A percentile compares a stretch with the other conserved stretches of the same genome.
phyloP scores from a whole-genome alignment of 73 alveolate genomes.

The Tetrahymena thermophila region DNA sequence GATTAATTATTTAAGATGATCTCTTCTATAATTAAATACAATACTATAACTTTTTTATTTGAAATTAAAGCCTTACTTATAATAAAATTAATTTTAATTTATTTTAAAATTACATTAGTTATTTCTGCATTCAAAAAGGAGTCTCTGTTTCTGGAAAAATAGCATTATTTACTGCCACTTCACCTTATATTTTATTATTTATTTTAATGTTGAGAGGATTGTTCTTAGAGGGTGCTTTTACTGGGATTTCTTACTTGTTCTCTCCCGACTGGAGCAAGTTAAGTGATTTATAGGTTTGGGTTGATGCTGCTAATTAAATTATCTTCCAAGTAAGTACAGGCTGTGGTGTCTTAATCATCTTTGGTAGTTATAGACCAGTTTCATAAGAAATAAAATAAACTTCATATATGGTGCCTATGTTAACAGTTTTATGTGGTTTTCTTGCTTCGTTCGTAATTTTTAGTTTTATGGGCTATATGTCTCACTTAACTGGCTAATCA shows the following conservation, averaged over 20 bases:
- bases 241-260: constrained; percentile 41
- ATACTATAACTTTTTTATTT: too few relatives aligned
- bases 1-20: too few relatives aligned
- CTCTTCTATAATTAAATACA: too few relatives aligned
- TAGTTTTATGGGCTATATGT: constrained; percentile 46
- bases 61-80: too few relatives aligned
- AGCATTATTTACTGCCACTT: constrained; percentile 46
- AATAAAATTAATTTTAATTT: neutral
- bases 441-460: constrained; percentile 48
- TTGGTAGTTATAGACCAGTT: constrained; percentile 32
- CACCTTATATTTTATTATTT: constrained; percentile 44
- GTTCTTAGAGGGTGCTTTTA: constrained; percentile 38
- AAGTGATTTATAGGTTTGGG: constrained; percentile 38
- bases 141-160: constrained; percentile 41
- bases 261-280: constrained; percentile 46
- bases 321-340: constrained; percentile 43
- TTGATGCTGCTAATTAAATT: constrained; percentile 55
- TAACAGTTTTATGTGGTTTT: constrained; percentile 45
- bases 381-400: constrained; percentile 17
- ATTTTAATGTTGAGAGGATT: constrained; percentile 53
- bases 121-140: constrained; percentile 35
- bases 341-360: constrained; percentile 20
- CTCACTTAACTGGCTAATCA: constrained; percentile 1
- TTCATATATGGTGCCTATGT: constrained; percentile 36
- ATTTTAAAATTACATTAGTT: neutral